Percentiles rank a stretch among this genome's conserved stretches.
Evolutionary conservation across 2,329 filamentous ascomycete genomes (phyloP).

Genomic region (Diaporthe longicolla): DNA sequence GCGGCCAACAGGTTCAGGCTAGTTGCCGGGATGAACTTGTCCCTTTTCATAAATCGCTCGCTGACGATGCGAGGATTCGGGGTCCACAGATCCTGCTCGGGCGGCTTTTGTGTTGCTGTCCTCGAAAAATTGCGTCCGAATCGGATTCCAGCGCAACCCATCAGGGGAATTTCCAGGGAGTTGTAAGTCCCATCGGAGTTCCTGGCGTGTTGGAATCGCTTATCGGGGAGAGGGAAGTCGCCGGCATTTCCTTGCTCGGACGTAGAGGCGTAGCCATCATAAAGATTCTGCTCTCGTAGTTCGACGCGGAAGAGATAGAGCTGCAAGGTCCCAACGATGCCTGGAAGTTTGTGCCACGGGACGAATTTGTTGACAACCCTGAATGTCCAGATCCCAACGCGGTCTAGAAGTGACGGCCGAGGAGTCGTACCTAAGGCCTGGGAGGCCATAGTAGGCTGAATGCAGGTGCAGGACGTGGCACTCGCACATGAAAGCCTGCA

Average conservation of each 20-base stretch:
- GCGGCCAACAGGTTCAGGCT: constrained; percentile 61
- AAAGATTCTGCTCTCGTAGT: constrained; percentile 59
- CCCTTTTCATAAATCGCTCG: constrained; percentile 57
- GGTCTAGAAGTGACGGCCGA: constrained; percentile 6
- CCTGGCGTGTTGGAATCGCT: constrained; percentile 53
- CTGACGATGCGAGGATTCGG: constrained; percentile 61
- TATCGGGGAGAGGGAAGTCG: constrained; percentile 41
- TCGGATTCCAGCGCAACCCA: constrained; percentile 61
- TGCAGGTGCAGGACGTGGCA: background rate
- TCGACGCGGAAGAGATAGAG: constrained; percentile 57
- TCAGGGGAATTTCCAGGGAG: constrained; percentile 55
- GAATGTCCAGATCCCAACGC: constrained; percentile 21
- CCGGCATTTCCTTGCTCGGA: constrained; percentile 53
- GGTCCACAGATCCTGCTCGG: constrained; percentile 56
- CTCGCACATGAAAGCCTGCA: background rate
- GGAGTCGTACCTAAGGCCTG: constrained; percentile 10
- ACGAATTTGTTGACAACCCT: constrained; percentile 6
- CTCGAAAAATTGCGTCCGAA: constrained; percentile 61
- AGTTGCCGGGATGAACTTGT: constrained; percentile 60
- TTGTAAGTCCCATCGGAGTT: constrained; percentile 62
- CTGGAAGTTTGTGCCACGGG: constrained; percentile 55
- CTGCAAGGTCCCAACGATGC: constrained; percentile 57
- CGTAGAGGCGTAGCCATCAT: constrained; percentile 58
- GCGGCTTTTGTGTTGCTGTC: constrained; percentile 43
- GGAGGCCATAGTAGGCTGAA: constrained; percentile 1